Evolutionary conservation across 257 asterid species (phyloP), one percentile per base, ranked within the genome.

Genomic region (Nicotiana obtusifolia): DNA sequence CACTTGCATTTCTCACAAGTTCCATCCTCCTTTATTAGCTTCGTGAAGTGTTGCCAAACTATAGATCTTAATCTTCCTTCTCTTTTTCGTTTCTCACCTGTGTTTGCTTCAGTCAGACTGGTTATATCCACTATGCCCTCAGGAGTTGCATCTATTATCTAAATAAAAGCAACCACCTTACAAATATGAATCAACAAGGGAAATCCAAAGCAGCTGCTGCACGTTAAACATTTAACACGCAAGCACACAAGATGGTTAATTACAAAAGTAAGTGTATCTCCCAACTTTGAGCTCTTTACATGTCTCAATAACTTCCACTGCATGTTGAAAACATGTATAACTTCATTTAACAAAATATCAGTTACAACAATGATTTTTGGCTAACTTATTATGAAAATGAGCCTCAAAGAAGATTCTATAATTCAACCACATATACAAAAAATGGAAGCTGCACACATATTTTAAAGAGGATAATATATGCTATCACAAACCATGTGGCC

Each of bases 21-120:
- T 26, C 99, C 98, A 56, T 94, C 97, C 84, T 91, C 98, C 91
- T 87, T 90, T 2, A 87, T 82, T 15, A 95, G 84, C 89, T 95
- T 94, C 0, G 98, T 91, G 85, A 95, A 95, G 84, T 94, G 97
- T 77, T 91, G 90, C 99, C 99, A 95, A 11, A 94, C 97, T 81
- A 84, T 89, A 3, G 99, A 95, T 60, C 97, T 89, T 19, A 89
- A 76, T 86, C 90, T 91, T 81, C 92, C 96, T 24, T 92, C 99
- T 68, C 97, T 90, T 83, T 89, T 92, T 5, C 92, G 90, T 81
- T 92, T 92, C 81, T 89, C 94, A 5, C 93, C 93, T 0, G 81
- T 82, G 89, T 90, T 90, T 31, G 88, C 89, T 88, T 89, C 97
- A 0, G 94, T 87, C 11, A 88, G 82, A 77, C 90, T 90, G 83